These are phyloP conservation scores for Asterophora lycoperdoides DNA, from an alignment of 768 basidiomycete genomes.

Conservation along the genomic window DNA sequence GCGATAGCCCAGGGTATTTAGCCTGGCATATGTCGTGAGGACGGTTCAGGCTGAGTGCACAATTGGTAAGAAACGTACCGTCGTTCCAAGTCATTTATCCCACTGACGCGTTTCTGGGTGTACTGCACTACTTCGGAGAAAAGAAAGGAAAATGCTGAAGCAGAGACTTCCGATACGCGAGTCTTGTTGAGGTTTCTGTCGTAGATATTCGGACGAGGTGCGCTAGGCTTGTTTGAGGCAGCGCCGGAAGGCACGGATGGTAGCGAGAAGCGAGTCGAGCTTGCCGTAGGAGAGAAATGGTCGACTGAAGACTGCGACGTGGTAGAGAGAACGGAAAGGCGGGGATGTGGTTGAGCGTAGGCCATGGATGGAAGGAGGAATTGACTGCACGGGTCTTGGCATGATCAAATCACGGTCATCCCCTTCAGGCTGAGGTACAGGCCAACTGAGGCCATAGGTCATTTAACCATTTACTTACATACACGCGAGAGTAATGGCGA, in stretches of 20 bases:
- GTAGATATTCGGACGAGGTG: conserved; percentile 71
- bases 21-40: conserved; percentile 38
- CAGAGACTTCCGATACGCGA: conserved; percentile 76
- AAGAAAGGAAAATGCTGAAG: conserved; percentile 82
- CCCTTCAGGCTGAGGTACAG: neutral
- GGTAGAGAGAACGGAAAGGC: conserved; percentile 64
- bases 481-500: neutral
- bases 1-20: conserved; percentile 91
- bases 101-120: conserved; percentile 91
- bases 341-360: conserved; percentile 59
- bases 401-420: neutral
- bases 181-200: conserved; percentile 89
- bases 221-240: conserved; percentile 31
- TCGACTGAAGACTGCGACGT: conserved; percentile 53
- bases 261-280: conserved; percentile 68
- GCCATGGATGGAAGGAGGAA: conserved; percentile 33
- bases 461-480: no score
- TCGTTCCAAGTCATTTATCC: conserved; percentile 92
- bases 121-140: conserved; percentile 95
- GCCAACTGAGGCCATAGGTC: neutral
- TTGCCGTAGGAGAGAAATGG: conserved; percentile 50
- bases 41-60: neutral
- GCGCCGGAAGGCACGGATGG: conserved; percentile 50
- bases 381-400: neutral
- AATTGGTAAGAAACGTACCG: conserved; percentile 47